Evolutionary conservation across 2,329 filamentous ascomycete species (phyloP).

Genomic region (Aspergillus ochraceoroseus): DNA sequence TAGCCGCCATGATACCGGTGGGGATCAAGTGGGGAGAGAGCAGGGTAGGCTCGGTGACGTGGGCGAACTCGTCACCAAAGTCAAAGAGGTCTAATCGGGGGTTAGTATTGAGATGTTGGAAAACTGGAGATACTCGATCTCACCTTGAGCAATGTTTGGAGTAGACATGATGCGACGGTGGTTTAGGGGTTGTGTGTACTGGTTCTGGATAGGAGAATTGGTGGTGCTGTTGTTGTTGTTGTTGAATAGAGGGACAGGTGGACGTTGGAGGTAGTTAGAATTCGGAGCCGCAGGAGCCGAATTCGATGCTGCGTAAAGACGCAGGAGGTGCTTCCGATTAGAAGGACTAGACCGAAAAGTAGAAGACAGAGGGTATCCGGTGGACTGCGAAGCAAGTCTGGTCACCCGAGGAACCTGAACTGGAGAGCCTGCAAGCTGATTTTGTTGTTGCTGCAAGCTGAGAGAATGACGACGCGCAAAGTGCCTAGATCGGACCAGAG

Average conservation of each 20-base stretch:
- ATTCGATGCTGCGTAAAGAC: conserved; percentile 31
- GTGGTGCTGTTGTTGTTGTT: conserved; percentile 29
- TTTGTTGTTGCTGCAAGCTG: conserved; percentile 35
- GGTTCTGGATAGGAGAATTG: conserved; percentile 29
- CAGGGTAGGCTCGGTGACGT: conserved; percentile 25
- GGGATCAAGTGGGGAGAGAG: conserved; percentile 25
- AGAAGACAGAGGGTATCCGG: conserved; percentile 39
- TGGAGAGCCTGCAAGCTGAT: conserved; percentile 34
- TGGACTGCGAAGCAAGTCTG: conserved; percentile 37
- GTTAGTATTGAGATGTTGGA: conserved; percentile 18
- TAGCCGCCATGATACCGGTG: conserved; percentile 44
- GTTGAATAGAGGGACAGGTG: conserved; percentile 40
- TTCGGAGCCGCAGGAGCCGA: conserved; percentile 36
- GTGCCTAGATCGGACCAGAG: conserved; percentile 33
- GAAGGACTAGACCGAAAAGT: conserved; percentile 37
- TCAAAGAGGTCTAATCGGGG: conserved; percentile 27
- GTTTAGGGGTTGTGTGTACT: conserved; percentile 23
- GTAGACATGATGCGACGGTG: conserved; percentile 41
- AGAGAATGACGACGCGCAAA: conserved; percentile 36
- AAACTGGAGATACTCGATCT: background rate
- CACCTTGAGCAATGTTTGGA: conserved; percentile 39
- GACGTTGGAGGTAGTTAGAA: conserved; percentile 35
- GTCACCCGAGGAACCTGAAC: conserved; percentile 39
- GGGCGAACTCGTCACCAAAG: conserved; percentile 26
- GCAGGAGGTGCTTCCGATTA: conserved; percentile 30